Evolutionary conservation across 352 stramenopile species (phyloP), one percentile per base, ranked within the genome.

Genomic region (Blastocystis sp.): DNA sequence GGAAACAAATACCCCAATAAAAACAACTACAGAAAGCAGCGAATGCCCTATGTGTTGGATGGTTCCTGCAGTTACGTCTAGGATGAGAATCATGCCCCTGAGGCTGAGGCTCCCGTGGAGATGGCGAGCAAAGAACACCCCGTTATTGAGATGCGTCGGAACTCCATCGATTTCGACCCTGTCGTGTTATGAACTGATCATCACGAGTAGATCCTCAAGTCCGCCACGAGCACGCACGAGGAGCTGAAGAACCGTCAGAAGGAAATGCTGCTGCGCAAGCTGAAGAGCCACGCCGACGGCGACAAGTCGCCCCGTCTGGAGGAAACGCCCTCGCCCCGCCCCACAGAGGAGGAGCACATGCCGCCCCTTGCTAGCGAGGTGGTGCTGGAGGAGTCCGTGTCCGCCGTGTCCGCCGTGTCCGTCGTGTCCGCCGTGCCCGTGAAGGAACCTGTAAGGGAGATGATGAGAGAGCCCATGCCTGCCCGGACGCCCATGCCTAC

Each of bases 211-310:
- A 42, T 42, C 2, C 34, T 74, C 21, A 42, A 74, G 9, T 74
- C 64, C n/a, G 40, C 34, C 17, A 24, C 64, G 19, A 74, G 40
- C 42, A 42, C 43, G 6, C 71, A 81, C 71, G 34, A 68, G 14
- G 71, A 81, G 71, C 24, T 81, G 71, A 81, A 81, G 71, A 65
- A 65, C 1, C 71, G 59, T 17, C 71, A 81, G 71, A 81, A 81
- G 71, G 71, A 81, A 2, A 48, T 81, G 48, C 42, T 77, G 42
- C 64, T 74, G 64, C n/a, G n/a, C n/a, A 81, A 81, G 48, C 71
- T 64, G 71, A 81, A 81, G 71, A 59, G 38, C 42, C 48, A 65
- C 21, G 45, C 11, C 28, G 28, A 24, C 19, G 40, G 10, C 11
- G 40, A 57, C 48, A 57, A 64, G 43, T 61, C 71, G 11, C 57